Percentiles rank a stretch among this genome's conserved stretches.
These are phyloP conservation scores for Peterozyma xylosa DNA, from an alignment of 805 yeast species.

Conservation along the genomic window DNA sequence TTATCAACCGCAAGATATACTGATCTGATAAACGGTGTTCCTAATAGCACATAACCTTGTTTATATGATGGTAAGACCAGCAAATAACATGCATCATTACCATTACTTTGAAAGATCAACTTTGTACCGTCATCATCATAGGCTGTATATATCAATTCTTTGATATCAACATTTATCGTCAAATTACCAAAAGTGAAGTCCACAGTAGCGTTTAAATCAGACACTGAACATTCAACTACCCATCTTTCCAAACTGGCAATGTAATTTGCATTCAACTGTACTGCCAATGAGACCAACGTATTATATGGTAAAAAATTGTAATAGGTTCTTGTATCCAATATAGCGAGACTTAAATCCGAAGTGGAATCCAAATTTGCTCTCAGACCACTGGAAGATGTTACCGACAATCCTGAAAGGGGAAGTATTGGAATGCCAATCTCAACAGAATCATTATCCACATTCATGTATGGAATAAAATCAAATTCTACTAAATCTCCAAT, in stretches of 20 bases:
- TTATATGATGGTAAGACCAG: conserved; percentile 38
- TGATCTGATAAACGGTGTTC: conserved; percentile 46
- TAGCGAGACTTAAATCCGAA: conserved; percentile 31
- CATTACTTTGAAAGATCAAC: conserved; percentile 40
- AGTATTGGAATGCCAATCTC: conserved; percentile 27
- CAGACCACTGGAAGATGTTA: conserved; percentile 23
- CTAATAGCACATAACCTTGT: conserved; percentile 47
- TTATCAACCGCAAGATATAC: conserved; percentile 59
- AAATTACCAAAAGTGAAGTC: conserved; percentile 47
- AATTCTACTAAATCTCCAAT: conserved; percentile 41
- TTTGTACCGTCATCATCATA: conserved; percentile 21
- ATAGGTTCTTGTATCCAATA: conserved; percentile 48
- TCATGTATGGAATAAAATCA: conserved; percentile 37
- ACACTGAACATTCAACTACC: conserved; percentile 56
- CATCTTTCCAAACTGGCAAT: conserved; percentile 38
- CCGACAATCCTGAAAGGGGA: conserved; percentile 37
- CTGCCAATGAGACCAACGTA: conserved; percentile 51
- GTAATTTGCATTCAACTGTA: conserved; percentile 64
- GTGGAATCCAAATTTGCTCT: conserved; percentile 18
- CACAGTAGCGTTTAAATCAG: conserved; percentile 38
- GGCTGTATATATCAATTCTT: conserved; percentile 35
- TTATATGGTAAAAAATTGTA: conserved; percentile 48
- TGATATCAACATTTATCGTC: conserved; percentile 40
- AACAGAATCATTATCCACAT: conserved; percentile 20
- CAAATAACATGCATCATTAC: conserved; percentile 50